Evolutionary conservation across 1,284 basidiomycete species (phyloP).

Genomic region (Ceratobasidium sp.): DNA sequence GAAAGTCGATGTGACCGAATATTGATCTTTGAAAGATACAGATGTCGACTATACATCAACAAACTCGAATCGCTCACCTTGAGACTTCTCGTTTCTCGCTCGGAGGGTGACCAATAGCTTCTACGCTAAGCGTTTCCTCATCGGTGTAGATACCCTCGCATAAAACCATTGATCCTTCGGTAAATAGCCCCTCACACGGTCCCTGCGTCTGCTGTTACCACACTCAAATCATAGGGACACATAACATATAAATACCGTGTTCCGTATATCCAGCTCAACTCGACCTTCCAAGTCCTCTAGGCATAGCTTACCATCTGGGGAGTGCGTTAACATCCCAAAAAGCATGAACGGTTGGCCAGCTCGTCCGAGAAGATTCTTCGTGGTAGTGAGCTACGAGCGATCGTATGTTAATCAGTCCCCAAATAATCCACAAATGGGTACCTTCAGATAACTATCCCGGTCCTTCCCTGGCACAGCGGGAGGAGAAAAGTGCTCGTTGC

Average conservation of each 20-base stretch:
- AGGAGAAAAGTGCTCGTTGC: constrained; percentile 97
- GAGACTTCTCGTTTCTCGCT: constrained; percentile 88
- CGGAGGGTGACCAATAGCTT: constrained; percentile 97
- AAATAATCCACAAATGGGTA: constrained; percentile 53
- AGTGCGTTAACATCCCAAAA: constrained; percentile 92
- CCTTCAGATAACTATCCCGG: constrained; percentile 86
- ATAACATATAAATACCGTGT: constrained; percentile 71
- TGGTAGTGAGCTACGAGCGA: constrained; percentile 84
- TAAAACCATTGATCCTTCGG: constrained; percentile 94
- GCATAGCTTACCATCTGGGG: constrained; percentile 90
- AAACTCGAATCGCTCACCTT: constrained; percentile 65
- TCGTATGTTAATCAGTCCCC: constrained; percentile 43
- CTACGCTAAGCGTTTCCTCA: constrained; percentile 87
- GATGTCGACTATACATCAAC: background rate
- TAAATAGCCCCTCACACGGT: constrained; percentile 96
- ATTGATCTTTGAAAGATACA: constrained; percentile 70
- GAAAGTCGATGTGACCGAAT: constrained; percentile 94
- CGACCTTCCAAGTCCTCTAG: constrained; percentile 95
- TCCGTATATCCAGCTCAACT: constrained; percentile 90
- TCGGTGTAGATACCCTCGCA: constrained; percentile 98
- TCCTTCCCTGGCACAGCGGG: constrained; percentile 91
- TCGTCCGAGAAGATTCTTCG: constrained; percentile 94
- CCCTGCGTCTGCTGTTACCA: constrained; percentile 66
- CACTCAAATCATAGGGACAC: background rate
- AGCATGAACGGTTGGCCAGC: constrained; percentile 92